Conservation (phyloP, 495 filamentous ascomycete species). For the Pyrenula aspistea region DNA sequence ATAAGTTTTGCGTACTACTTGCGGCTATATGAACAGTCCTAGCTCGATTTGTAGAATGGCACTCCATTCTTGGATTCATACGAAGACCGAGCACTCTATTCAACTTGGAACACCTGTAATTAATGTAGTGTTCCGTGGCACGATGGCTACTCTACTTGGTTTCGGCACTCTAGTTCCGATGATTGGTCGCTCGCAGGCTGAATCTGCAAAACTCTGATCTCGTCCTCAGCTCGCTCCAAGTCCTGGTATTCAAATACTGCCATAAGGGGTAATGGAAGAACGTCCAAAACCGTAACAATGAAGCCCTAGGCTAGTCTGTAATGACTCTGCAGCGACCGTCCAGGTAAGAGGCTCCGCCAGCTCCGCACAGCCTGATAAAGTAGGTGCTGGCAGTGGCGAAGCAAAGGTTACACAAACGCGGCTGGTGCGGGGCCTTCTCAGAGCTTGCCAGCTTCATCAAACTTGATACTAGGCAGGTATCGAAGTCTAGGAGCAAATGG, state of each 20-base stretch:
- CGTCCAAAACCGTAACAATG: background rate
- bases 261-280: background rate
- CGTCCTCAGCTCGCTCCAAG: background rate
- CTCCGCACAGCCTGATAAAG: conserved; percentile 2
- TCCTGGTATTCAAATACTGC: background rate
- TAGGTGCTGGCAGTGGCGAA: conserved; percentile 9
- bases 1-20: too few relatives aligned
- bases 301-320: background rate
- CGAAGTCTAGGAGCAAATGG: background rate
- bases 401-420: background rate
- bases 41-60: too few relatives aligned
- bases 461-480: background rate
- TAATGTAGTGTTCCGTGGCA: too few relatives aligned
- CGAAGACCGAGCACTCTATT: too few relatives aligned
- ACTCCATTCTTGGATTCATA: too few relatives aligned
- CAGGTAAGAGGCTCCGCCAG: background rate
- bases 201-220: background rate
- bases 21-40: too few relatives aligned
- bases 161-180: background rate
- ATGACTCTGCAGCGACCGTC: background rate
- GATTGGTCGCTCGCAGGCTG: background rate
- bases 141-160: too few relatives aligned
- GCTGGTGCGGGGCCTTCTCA: background rate
- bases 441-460: background rate
- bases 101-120: too few relatives aligned